These are phyloP conservation scores for Tetraselmis striata DNA, from an alignment of 139 green algal species.

Conservation along the genomic window DNA sequence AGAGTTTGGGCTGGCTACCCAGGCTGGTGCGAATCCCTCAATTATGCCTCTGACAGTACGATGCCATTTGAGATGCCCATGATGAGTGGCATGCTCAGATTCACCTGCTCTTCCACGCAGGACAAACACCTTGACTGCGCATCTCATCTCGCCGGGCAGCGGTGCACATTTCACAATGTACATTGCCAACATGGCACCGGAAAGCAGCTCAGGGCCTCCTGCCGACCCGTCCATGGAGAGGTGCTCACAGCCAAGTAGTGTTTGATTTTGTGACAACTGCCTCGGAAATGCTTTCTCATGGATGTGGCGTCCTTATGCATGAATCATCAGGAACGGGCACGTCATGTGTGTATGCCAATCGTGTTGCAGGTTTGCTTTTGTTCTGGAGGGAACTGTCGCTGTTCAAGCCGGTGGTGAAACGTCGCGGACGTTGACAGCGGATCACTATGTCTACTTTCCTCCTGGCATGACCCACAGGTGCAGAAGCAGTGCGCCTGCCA, in stretches of 20 bases:
- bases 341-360: background rate
- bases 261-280: no score
- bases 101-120: slow-evolving; percentile 22
- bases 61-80: no score
- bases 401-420: slow-evolving; percentile 27
- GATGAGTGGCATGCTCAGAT: background rate
- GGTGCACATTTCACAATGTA: slow-evolving; percentile 87
- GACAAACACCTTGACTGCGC: slow-evolving; percentile 53
- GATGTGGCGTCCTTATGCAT: no score
- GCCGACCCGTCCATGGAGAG: slow-evolving; percentile 40
- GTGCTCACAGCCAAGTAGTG: slow-evolving; percentile 13
- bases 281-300: no score
- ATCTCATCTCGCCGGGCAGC: slow-evolving; percentile 70
- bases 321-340: background rate
- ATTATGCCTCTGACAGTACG: no score
- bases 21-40: slow-evolving; percentile 41
- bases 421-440: slow-evolving; percentile 31
- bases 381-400: slow-evolving; percentile 55
- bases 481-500: background rate
- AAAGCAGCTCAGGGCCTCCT: slow-evolving; percentile 17
- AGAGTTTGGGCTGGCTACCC: slow-evolving; percentile 53
- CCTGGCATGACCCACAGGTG: slow-evolving; percentile 32
- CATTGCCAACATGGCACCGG: slow-evolving; percentile 54
- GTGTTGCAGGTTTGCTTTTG: slow-evolving; percentile 63
- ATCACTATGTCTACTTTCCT: slow-evolving; percentile 75